These are phyloP conservation scores for Onygenales sp. DNA, from an alignment of 2,329 filamentous ascomycete genomes.

Conservation along the genomic window DNA sequence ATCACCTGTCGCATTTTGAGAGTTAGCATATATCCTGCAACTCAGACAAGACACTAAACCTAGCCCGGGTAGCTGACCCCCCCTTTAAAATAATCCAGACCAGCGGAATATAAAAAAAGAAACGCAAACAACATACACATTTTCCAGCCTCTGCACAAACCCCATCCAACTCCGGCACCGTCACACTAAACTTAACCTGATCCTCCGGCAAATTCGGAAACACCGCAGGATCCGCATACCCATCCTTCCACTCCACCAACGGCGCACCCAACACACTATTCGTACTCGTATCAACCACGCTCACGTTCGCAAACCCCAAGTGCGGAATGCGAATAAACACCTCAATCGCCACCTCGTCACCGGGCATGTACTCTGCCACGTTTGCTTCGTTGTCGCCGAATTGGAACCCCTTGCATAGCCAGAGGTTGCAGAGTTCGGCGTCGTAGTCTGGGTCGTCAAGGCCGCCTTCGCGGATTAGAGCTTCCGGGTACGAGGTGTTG, in stretches of 20 bases:
- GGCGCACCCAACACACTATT: conserved; percentile 30
- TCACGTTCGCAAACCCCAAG: conserved; percentile 40
- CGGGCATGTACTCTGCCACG: conserved; percentile 42
- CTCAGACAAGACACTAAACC: neutral
- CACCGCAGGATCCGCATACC: conserved; percentile 20
- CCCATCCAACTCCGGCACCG: conserved; percentile 20
- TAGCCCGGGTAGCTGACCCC: neutral
- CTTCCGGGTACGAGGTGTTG: conserved; percentile 1
- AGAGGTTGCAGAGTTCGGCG: conserved; percentile 40
- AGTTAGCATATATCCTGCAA: neutral
- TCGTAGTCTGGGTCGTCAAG: conserved; percentile 32
- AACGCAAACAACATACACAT: conserved; percentile 11
- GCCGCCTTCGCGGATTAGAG: neutral
- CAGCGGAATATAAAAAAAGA: neutral
- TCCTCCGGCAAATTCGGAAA: conserved; percentile 17
- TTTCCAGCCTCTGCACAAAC: conserved; percentile 20
- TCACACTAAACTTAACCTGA: conserved; percentile 23
- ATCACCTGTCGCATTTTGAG: conserved; percentile 12
- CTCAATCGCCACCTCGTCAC: conserved; percentile 34
- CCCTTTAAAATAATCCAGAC: neutral
- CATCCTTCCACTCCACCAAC: conserved; percentile 20
- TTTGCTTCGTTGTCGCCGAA: conserved; percentile 46
- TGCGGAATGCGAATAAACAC: conserved; percentile 40
- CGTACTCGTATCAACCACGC: conserved; percentile 37
- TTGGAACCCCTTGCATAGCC: conserved; percentile 51